Percentiles rank a stretch among this genome's conserved stretches.
phyloP scores from a whole-genome alignment of 768 basidiomycete species.

The Tricholoma hemisulphureum region DNA sequence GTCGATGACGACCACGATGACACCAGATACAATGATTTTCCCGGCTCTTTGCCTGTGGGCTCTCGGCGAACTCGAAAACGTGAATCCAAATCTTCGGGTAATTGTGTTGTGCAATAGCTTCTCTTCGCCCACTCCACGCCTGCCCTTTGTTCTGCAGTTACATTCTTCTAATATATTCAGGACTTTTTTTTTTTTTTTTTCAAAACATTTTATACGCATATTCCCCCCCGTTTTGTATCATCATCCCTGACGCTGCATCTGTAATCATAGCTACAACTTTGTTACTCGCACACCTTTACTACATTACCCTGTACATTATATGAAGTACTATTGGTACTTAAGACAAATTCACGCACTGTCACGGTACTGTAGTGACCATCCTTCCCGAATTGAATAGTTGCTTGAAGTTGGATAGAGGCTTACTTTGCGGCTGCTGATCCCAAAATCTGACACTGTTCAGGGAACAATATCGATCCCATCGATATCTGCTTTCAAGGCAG shows the following conservation, averaged over 20 bases:
- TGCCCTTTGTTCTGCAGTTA: conserved; percentile 1
- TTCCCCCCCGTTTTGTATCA: conserved; percentile 9
- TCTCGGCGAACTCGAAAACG: conserved; percentile 34
- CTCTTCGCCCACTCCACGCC: neutral
- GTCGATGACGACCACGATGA: conserved; percentile 28
- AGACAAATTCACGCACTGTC: too few species aligned
- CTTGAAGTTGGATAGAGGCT: too few species aligned
- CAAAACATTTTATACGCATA: too few species aligned
- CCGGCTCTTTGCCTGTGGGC: conserved; percentile 32
- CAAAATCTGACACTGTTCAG: too few species aligned
- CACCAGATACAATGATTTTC: conserved; percentile 20
- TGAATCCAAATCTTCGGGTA: conserved; percentile 33
- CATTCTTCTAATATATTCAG: conserved; percentile 3
- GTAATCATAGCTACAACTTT: conserved; percentile 12
- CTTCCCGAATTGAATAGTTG: too few species aligned
- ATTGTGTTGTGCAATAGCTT: conserved; percentile 42
- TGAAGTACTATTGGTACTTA: too few species aligned
- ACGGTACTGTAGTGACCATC: too few species aligned
- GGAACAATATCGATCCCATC: too few species aligned
- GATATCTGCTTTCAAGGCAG: too few species aligned
- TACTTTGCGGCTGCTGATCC: too few species aligned
- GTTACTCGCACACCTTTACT: neutral
- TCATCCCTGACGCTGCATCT: conserved; percentile 15
- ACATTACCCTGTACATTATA: neutral
- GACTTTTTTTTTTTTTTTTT: conserved; percentile 16